A percentile compares a stretch with the other conserved stretches of the same genome.
Evolutionary conservation across 768 basidiomycete species (phyloP).

Genomic region (Leucocoprinus sp.): DNA sequence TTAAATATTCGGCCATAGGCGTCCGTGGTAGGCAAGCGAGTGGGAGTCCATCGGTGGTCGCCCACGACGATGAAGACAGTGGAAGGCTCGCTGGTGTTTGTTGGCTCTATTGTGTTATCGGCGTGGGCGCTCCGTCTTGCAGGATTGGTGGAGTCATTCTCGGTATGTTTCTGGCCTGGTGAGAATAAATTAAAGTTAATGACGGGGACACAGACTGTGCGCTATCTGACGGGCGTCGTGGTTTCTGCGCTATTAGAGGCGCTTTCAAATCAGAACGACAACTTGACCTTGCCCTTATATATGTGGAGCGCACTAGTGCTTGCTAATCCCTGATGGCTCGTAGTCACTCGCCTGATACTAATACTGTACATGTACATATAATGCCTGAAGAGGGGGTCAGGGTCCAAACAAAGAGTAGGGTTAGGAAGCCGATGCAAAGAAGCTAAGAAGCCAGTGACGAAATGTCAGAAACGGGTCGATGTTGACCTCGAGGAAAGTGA

Average conservation of each 20-base stretch:
- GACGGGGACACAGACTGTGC: constrained; percentile 38
- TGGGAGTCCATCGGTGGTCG: constrained; percentile 82
- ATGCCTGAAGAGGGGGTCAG: neutral
- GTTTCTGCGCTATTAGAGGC: constrained; percentile 79
- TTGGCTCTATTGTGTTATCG: constrained; percentile 55
- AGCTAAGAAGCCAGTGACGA: too few relatives aligned
- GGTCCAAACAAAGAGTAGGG: neutral
- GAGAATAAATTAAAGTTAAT: neutral
- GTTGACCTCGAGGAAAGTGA: constrained; percentile 15
- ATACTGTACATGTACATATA: neutral
- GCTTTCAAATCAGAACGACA: constrained; percentile 93
- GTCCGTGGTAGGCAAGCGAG: constrained; percentile 82
- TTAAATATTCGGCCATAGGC: constrained; percentile 42
- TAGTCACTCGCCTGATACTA: constrained; percentile 1
- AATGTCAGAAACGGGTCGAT: neutral
- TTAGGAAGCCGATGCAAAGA: too few relatives aligned
- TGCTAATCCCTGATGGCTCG: constrained; percentile 20
- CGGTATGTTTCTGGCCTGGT: constrained; percentile 45
- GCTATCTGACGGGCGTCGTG: constrained; percentile 58
- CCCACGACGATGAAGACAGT: constrained; percentile 79
- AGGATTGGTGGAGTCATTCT: constrained; percentile 67
- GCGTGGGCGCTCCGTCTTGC: constrained; percentile 65
- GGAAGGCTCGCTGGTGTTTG: constrained; percentile 85
- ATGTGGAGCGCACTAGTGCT: constrained; percentile 86
- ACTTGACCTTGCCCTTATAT: constrained; percentile 91